phyloP scores from a whole-genome alignment of 805 yeast genomes.

The Saturnispora besseyi region DNA sequence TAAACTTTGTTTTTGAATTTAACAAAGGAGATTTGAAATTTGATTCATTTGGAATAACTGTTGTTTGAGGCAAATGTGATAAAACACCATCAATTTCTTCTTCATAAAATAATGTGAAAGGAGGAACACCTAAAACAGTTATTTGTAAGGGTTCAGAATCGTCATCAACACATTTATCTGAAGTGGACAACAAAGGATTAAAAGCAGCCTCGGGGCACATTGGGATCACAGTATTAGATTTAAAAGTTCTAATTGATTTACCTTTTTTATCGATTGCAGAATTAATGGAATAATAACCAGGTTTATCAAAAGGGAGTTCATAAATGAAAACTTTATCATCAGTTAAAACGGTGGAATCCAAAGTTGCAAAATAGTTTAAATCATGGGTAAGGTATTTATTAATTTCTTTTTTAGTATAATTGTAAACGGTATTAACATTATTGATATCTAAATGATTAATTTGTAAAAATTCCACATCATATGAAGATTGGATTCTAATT shows the following conservation, averaged over 20 bases:
- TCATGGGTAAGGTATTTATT: slow-evolving; percentile 26
- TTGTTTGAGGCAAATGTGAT: slow-evolving; percentile 22
- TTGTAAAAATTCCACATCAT: slow-evolving; percentile 59
- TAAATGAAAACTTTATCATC: slow-evolving; percentile 45
- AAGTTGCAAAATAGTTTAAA: slow-evolving; percentile 13
- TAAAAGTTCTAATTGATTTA: slow-evolving; percentile 49
- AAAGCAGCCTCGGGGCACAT: slow-evolving; percentile 70
- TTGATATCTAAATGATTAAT: slow-evolving; percentile 52
- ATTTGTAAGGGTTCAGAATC: slow-evolving; percentile 34
- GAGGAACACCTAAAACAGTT: slow-evolving; percentile 67
- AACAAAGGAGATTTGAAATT: slow-evolving; percentile 41
- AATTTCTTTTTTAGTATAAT: slow-evolving; percentile 52
- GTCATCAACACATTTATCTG: slow-evolving; percentile 61
- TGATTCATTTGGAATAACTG: slow-evolving; percentile 35
- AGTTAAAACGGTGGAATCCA: slow-evolving; percentile 15
- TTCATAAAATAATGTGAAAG: slow-evolving; percentile 50
- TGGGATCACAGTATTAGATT: slow-evolving; percentile 57
- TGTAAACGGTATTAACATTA: slow-evolving; percentile 36
- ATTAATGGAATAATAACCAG: slow-evolving; percentile 71
- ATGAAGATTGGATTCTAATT: slow-evolving; percentile 70
- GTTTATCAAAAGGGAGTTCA: slow-evolving; percentile 52
- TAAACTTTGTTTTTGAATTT: slow-evolving; percentile 22
- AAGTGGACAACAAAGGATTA: slow-evolving; percentile 8
- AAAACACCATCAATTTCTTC: slow-evolving; percentile 33
- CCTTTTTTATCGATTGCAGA: slow-evolving; percentile 53